Evolutionary conservation across 1,284 basidiomycete genomes (phyloP).

Genomic region (Dichomitus squalens): DNA sequence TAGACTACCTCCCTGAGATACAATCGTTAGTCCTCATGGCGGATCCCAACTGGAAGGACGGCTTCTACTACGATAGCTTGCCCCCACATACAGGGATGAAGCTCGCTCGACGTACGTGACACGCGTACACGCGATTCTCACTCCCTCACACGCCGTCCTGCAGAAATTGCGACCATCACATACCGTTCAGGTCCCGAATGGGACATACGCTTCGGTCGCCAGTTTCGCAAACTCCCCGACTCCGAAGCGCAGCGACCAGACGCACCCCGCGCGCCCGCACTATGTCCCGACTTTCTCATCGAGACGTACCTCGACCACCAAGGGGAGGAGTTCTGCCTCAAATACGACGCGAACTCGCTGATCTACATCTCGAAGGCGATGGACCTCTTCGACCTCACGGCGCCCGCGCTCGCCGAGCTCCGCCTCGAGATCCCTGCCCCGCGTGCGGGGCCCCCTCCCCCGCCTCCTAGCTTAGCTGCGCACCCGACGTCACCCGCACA

Average conservation of each 20-base stretch:
- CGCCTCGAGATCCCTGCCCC: conserved; percentile 44
- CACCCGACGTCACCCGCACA: conserved; percentile 32
- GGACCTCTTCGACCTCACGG: conserved; percentile 98
- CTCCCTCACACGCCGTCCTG: conserved; percentile 1
- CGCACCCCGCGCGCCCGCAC: conserved; percentile 60
- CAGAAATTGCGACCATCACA: conserved; percentile 98
- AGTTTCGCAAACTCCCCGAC: conserved; percentile 52
- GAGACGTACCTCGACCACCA: conserved; percentile 99
- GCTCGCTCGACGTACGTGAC: conserved; percentile 84
- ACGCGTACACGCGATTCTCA: not conserved
- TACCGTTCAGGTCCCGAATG: conserved; percentile 99
- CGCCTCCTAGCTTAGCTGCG: conserved; percentile 28
- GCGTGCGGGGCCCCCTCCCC: conserved; percentile 27
- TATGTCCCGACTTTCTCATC: conserved; percentile 98
- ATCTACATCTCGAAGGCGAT: conserved; percentile 99
- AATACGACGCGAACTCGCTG: conserved; percentile 98
- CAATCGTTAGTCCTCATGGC: conserved; percentile 86
- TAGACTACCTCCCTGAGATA: conserved; percentile 10
- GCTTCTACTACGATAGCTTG: conserved; percentile 94
- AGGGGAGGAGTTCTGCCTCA: conserved; percentile 96
- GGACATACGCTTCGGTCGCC: conserved; percentile 94
- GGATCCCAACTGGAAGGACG: conserved; percentile 99
- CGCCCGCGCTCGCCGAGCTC: conserved; percentile 74
- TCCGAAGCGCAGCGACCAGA: conserved; percentile 32
- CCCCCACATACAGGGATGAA: conserved; percentile 99